These are phyloP conservation scores for Colletotrichum incanum DNA, from an alignment of 2,329 filamentous ascomycete genomes.

Conservation along the genomic window DNA sequence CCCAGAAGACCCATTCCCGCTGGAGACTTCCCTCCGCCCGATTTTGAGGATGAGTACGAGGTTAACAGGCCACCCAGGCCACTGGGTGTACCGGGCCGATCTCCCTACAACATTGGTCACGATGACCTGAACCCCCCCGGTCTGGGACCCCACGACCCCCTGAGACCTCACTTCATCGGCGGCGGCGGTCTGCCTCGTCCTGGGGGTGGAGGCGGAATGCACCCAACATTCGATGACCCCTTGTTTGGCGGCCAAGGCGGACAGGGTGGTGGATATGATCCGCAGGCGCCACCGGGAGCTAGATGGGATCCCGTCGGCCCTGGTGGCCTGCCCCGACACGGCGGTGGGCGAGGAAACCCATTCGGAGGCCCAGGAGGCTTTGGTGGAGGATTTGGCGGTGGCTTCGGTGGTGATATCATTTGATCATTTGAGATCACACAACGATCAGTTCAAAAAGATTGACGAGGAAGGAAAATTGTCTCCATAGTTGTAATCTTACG, in stretches of 20 bases:
- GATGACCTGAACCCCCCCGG: conserved; percentile 91
- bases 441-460: not conserved
- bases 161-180: conserved; percentile 77
- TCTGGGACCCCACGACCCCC: conserved; percentile 87
- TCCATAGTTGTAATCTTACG: conserved; percentile 28
- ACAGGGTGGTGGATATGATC: conserved; percentile 70
- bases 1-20: conserved; percentile 74
- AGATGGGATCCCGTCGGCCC: conserved; percentile 91
- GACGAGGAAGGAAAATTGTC: not conserved
- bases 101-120: conserved; percentile 82
- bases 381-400: conserved; percentile 55
- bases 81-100: conserved; percentile 60
- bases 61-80: conserved; percentile 77
- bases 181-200: conserved; percentile 72
- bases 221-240: conserved; percentile 94
- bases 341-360: conserved; percentile 55
- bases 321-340: conserved; percentile 66
- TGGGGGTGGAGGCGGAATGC: conserved; percentile 85
- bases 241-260: conserved; percentile 77
- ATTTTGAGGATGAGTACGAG: conserved; percentile 94
- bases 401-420: conserved; percentile 50
- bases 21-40: conserved; percentile 86
- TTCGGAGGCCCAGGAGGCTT: conserved; percentile 55
- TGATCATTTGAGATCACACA: not conserved
- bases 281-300: conserved; percentile 87